A percentile compares a stretch with the other conserved stretches of the same genome.
Evolutionary conservation across 2,329 filamentous ascomycete genomes (phyloP).

Genomic region (Nannizzia gypsea): DNA sequence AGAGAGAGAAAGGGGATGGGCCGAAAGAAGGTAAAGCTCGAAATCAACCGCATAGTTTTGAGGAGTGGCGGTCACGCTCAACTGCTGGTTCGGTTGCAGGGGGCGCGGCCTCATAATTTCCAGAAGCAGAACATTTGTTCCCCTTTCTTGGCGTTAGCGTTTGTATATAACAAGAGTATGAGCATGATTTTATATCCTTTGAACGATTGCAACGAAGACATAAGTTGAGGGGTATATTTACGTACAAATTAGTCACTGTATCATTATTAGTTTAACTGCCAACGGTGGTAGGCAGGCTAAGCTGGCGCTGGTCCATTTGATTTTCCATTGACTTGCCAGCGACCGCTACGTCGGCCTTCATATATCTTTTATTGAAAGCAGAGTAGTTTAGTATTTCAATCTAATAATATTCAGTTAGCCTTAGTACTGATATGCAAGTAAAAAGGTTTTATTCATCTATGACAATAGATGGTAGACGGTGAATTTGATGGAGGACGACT

Average conservation of each 20-base stretch:
- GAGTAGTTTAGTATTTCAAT: not conserved
- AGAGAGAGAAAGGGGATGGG: conserved; percentile 23
- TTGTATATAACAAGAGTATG: conserved; percentile 1
- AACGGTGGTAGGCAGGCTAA: not conserved
- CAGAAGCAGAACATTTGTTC: not conserved
- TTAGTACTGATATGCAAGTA: not conserved
- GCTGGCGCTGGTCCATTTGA: not conserved
- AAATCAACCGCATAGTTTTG: conserved; percentile 27
- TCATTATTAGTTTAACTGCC: not conserved
- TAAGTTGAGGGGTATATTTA: not conserved
- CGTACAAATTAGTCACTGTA: not conserved
- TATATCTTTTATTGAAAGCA: not conserved
- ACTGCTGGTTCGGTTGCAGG: conserved; percentile 21
- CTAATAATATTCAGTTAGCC: not conserved
- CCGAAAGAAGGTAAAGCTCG: conserved; percentile 12
- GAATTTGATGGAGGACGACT: conserved; percentile 3
- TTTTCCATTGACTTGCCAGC: not conserved
- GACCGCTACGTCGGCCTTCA: not conserved
- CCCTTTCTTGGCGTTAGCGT: not conserved
- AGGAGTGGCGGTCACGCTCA: conserved; percentile 35
- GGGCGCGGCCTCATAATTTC: conserved; percentile 8
- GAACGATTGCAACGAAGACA: not conserved
- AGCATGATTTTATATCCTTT: not conserved
- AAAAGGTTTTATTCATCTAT: not conserved
- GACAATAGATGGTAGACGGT: too few relatives aligned